Conservation (phyloP, 2,329 filamentous ascomycete genomes). For the Aspergillus tamarii region DNA sequence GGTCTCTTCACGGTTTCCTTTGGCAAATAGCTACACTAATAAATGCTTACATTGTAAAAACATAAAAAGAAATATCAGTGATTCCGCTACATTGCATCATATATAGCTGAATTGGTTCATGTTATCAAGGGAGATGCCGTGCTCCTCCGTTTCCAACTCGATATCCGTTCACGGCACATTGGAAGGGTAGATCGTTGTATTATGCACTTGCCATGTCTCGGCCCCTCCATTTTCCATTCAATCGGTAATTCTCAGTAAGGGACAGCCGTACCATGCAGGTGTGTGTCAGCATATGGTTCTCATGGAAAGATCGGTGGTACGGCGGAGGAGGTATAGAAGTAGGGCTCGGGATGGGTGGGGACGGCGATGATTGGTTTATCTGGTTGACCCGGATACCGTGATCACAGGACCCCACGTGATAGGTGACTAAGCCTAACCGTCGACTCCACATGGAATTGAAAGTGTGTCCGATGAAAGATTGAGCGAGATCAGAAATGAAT, state of each 20-base stretch:
- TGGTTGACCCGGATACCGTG: slow-evolving; percentile 26
- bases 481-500: neutral
- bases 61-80: neutral
- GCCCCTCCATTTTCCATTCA: neutral
- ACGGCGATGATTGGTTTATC: slow-evolving; percentile 16
- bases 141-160: neutral
- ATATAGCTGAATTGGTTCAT: neutral
- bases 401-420: slow-evolving; percentile 24
- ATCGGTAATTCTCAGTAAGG: neutral
- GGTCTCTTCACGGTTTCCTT: neutral
- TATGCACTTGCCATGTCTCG: neutral
- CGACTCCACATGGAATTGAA: slow-evolving; percentile 17
- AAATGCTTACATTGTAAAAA: neutral
- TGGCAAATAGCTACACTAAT: neutral
- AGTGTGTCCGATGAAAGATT: neutral
- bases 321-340: neutral
- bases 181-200: neutral
- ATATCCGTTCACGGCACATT: neutral
- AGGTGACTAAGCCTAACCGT: slow-evolving; percentile 20
- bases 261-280: neutral
- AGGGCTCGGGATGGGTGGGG: slow-evolving; percentile 5
- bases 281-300: neutral
- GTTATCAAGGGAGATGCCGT: neutral
- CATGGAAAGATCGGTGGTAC: neutral
- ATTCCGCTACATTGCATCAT: neutral